Conservation (phyloP, 2,329 filamentous ascomycete genomes). For the Aspergillus ruber region DNA sequence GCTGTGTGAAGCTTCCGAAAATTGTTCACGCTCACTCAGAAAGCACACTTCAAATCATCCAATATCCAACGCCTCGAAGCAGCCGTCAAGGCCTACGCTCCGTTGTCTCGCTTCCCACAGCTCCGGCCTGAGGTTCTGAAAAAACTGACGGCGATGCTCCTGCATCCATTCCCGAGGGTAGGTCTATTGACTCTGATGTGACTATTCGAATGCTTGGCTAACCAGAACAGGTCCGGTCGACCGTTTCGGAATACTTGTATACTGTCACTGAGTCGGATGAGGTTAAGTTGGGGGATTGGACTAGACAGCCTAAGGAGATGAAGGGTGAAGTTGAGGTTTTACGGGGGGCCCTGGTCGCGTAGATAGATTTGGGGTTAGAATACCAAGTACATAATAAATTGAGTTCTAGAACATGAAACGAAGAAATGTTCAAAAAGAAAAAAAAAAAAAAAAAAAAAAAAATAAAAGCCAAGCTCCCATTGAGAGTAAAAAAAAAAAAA, state of each 20-base stretch:
- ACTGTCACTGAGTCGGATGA: conserved; percentile 25
- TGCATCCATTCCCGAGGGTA: conserved; percentile 77
- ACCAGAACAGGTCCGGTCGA: conserved; percentile 27
- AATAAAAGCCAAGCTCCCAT: no score
- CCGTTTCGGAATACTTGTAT: conserved; percentile 31
- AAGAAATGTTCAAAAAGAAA: no score
- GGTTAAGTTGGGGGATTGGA: conserved; percentile 32
- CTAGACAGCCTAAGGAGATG: conserved; percentile 25
- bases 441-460: no score
- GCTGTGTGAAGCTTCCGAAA: conserved; percentile 44
- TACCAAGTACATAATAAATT: neutral
- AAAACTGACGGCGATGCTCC: conserved; percentile 65
- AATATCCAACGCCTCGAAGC: conserved; percentile 77
- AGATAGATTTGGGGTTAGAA: neutral
- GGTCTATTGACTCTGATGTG: conserved; percentile 23
- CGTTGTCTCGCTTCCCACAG: conserved; percentile 52
- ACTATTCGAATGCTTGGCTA: conserved; percentile 3
- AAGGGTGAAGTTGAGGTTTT: conserved; percentile 28
- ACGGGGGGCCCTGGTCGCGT: conserved; percentile 9
- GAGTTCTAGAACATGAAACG: neutral
- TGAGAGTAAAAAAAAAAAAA: conserved; percentile 1
- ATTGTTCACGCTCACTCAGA: conserved; percentile 66
- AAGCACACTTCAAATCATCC: conserved; percentile 72
- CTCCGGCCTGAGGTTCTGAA: conserved; percentile 53
- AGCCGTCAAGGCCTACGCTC: conserved; percentile 71